These are phyloP conservation scores for Pseudopyricularia javanii DNA, from an alignment of 2,329 filamentous ascomycete genomes.

Conservation along the genomic window DNA sequence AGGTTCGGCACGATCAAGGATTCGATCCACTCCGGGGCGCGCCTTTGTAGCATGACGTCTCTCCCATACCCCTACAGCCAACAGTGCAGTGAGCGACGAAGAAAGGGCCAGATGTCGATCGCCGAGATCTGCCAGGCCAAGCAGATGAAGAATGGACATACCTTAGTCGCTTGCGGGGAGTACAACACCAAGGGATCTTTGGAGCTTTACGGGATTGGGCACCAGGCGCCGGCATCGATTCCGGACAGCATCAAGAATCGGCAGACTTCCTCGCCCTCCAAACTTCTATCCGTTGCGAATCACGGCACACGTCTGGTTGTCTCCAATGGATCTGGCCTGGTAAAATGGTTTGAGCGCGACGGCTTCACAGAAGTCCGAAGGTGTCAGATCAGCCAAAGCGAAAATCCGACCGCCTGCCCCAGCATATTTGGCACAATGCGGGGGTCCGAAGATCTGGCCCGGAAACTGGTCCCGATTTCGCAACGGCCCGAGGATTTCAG, in stretches of 20 bases:
- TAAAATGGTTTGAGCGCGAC: conserved; percentile 89
- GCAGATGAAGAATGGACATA: conserved; percentile 37
- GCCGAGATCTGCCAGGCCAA: conserved; percentile 43
- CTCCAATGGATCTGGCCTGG: conserved; percentile 68
- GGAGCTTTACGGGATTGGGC: conserved; percentile 62
- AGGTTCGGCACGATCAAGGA: conserved; percentile 68
- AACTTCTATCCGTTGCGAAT: conserved; percentile 66
- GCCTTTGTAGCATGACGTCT: conserved; percentile 60
- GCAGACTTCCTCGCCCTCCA: conserved; percentile 68
- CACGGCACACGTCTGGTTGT: conserved; percentile 76
- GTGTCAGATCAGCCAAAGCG: conserved; percentile 33
- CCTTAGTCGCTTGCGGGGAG: conserved; percentile 71
- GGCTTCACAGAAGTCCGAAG: conserved; percentile 49
- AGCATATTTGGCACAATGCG: conserved; percentile 40
- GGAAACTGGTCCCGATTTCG: conserved; percentile 61
- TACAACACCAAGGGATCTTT: conserved; percentile 87
- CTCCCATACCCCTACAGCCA: conserved; percentile 57
- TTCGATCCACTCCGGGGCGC: conserved; percentile 73
- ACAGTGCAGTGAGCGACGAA: conserved; percentile 45
- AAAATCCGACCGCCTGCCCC: conserved; percentile 20
- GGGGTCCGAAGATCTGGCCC: conserved; percentile 58
- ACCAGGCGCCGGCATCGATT: conserved; percentile 14
- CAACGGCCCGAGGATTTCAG: conserved; percentile 23
- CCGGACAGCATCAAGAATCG: conserved; percentile 42
- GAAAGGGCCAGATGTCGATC: conserved; percentile 39